These are phyloP conservation scores for Apophysomyces sp. DNA, from an alignment of 371 early-diverging fungal species.

Conservation along the genomic window DNA sequence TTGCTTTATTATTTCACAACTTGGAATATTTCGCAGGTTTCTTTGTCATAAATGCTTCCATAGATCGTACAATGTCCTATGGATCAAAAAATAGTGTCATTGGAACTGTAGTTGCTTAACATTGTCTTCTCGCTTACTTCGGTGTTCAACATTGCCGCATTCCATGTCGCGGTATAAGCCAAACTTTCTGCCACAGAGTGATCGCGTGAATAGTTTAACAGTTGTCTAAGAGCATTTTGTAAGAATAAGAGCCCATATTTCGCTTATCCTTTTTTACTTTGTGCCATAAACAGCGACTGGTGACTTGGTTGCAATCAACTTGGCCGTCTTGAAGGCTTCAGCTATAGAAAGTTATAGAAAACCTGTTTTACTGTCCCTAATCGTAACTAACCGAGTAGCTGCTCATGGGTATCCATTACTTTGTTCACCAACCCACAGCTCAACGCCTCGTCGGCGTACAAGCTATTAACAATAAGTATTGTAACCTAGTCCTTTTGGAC, in stretches of 20 bases:
- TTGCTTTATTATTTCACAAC: conserved; percentile 29
- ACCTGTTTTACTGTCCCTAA: background rate
- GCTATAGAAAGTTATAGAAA: conserved; percentile 18
- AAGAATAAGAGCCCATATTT: background rate
- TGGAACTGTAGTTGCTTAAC: no score
- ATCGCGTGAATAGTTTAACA: conserved; percentile 88
- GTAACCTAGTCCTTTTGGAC: background rate
- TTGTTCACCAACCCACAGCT: conserved; percentile 78
- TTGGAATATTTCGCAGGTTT: conserved; percentile 60
- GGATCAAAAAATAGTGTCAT: background rate
- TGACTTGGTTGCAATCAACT: conserved; percentile 82
- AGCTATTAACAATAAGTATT: conserved; percentile 20
- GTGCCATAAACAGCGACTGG: conserved; percentile 88
- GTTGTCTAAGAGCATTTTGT: conserved; percentile 44
- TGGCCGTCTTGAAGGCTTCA: conserved; percentile 72
- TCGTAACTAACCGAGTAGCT: conserved; percentile 39
- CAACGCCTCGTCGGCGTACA: conserved; percentile 80
- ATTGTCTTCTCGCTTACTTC: conserved; percentile 41
- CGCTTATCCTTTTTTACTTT: conserved; percentile 57
- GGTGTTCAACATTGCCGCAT: conserved; percentile 76
- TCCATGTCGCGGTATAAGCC: conserved; percentile 89
- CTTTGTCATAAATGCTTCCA: conserved; percentile 57
- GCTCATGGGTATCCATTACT: conserved; percentile 58
- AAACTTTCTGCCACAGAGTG: conserved; percentile 89
- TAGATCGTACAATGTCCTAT: conserved; percentile 60